Evolutionary conservation across 192 early-diverging fungal species (phyloP).

Genomic region (Coemansia sp.): DNA sequence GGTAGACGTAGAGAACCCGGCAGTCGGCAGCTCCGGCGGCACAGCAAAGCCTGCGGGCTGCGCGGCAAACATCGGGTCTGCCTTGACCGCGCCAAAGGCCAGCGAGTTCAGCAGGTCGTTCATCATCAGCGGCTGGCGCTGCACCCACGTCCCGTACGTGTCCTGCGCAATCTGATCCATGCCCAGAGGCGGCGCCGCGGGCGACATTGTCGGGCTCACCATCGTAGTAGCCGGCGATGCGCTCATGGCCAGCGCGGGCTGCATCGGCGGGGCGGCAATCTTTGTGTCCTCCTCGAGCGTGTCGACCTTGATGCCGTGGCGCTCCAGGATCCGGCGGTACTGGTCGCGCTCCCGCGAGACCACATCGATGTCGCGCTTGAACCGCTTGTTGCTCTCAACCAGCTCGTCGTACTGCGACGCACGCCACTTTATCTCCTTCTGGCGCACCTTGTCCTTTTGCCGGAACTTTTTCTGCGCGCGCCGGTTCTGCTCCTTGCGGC

Average conservation of each 20-base stretch:
- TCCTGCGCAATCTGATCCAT: slow-evolving; percentile 51
- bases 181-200: not conserved
- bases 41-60: not conserved
- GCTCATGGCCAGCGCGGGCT: not conserved
- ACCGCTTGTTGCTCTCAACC: slow-evolving; percentile 45
- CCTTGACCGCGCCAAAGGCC: slow-evolving; percentile 27
- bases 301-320: slow-evolving; percentile 27
- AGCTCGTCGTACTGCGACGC: slow-evolving; percentile 50
- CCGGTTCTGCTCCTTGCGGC: slow-evolving; percentile 51
- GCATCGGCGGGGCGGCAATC: not conserved
- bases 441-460: slow-evolving; percentile 53
- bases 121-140: slow-evolving; percentile 7
- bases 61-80: slow-evolving; percentile 46
- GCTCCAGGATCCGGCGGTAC: slow-evolving; percentile 38
- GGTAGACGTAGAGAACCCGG: too few relatives aligned
- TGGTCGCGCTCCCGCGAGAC: slow-evolving; percentile 40
- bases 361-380: slow-evolving; percentile 44
- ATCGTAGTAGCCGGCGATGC: slow-evolving; percentile 3
- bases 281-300: slow-evolving; percentile 3
- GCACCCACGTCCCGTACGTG: slow-evolving; percentile 27
- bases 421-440: slow-evolving; percentile 53
- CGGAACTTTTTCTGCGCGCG: slow-evolving; percentile 54
- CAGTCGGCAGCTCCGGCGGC: not conserved
- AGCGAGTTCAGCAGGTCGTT: slow-evolving; percentile 19
- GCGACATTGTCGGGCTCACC: slow-evolving; percentile 14